phyloP scores from a whole-genome alignment of 306 rosid genomes.

The Lathyrus aphaca region DNA sequence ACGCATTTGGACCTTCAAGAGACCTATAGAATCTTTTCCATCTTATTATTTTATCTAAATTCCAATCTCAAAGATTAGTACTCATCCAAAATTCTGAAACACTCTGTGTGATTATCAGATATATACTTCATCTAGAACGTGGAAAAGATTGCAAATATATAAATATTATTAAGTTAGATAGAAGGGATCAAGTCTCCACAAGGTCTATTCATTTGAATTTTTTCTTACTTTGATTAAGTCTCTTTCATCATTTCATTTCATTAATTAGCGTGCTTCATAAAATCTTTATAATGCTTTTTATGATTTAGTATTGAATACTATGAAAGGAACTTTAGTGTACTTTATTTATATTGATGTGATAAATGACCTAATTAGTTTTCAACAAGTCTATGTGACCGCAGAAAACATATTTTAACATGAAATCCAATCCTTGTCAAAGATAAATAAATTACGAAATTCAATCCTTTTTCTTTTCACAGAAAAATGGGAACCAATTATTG shows the following conservation, averaged over 20 bases:
- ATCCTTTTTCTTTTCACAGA: background rate
- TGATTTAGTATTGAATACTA: constrained; percentile 20
- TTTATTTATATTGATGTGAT: constrained; percentile 11
- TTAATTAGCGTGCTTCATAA: constrained; percentile 8
- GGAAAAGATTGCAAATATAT: background rate
- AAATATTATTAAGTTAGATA: background rate
- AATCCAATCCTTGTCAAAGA: background rate
- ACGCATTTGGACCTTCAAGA: constrained; percentile 37
- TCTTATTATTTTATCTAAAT: constrained; percentile 22
- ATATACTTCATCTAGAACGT: constrained; percentile 33
- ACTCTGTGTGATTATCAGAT: constrained; percentile 8
- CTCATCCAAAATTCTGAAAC: constrained; percentile 42
- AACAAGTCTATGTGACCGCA: background rate
- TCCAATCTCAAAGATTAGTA: constrained; percentile 44
- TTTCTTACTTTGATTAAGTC: constrained; percentile 31
- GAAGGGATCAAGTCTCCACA: background rate
- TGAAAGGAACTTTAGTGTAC: constrained; percentile 1
- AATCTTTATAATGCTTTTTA: constrained; percentile 18
- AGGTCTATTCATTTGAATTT: constrained; percentile 19
- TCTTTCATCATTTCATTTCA: background rate
- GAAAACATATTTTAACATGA: background rate
- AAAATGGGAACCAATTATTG: background rate
- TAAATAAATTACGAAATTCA: background rate
- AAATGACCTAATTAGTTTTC: constrained; percentile 2
- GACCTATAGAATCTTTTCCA: constrained; percentile 46